A percentile compares a stretch with the other conserved stretches of the same genome.
Conservation (phyloP, 73 alveolate species). For the Chromera velia region DNA sequence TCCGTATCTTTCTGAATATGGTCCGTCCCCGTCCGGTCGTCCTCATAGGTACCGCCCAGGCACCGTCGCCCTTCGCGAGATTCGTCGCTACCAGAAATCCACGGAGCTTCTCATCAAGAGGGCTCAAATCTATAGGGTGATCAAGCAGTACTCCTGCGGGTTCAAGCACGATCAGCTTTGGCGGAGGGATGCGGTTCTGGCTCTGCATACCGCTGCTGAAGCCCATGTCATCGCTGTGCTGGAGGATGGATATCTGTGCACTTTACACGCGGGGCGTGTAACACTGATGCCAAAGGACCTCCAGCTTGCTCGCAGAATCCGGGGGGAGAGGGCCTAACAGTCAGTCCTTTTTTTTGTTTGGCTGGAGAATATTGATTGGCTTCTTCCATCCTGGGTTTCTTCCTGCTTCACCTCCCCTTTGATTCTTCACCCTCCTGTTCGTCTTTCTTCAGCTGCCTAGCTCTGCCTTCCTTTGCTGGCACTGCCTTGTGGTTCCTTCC, state of each 20-base stretch:
- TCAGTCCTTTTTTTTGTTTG: no score
- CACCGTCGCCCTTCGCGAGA: constrained; percentile 74
- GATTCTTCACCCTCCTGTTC: no score
- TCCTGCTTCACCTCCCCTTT: no score
- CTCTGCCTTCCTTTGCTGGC: no score
- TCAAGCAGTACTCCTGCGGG: constrained; percentile 61
- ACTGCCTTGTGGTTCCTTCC: no score
- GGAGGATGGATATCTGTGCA: constrained; percentile 35
- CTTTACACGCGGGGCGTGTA: constrained; percentile 43
- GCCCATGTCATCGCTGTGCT: constrained; percentile 36
- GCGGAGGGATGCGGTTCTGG: constrained; percentile 58
- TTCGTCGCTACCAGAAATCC: constrained; percentile 64
- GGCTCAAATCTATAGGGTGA: constrained; percentile 71
- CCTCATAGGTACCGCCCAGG: constrained; percentile 81
- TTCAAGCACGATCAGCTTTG: constrained; percentile 59
- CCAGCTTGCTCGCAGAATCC: constrained; percentile 40
- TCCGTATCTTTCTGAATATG: no score
- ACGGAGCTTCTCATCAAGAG: constrained; percentile 68
- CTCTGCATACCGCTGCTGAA: constrained; percentile 65
- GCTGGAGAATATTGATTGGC: no score
- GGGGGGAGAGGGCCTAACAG: constrained; percentile 41
- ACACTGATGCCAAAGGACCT: constrained; percentile 49
- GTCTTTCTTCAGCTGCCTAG: no score
- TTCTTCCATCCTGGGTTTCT: no score
- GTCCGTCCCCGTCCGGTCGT: no score